Percentiles rank a stretch among this genome's conserved stretches.
These are phyloP conservation scores for Pichia nanzhaoensis DNA, from an alignment of 805 yeast species.

Conservation along the genomic window DNA sequence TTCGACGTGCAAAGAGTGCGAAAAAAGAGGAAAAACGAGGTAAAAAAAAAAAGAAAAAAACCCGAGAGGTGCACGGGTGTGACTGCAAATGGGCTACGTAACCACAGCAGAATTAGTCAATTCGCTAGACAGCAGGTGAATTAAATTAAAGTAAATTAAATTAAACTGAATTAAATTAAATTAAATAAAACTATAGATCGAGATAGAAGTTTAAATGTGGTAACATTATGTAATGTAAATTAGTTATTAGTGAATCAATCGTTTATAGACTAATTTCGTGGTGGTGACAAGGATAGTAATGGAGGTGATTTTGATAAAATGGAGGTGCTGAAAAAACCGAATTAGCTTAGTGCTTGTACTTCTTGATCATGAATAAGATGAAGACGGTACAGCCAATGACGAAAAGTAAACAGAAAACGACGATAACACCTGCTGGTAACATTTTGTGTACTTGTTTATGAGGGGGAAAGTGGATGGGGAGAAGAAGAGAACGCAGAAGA, in stretches of 20 bases:
- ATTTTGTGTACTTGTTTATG: constrained; percentile 27
- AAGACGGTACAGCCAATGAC: constrained; percentile 33
- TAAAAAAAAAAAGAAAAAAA: no score
- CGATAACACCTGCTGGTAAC: constrained; percentile 63
- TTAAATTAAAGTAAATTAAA: background rate
- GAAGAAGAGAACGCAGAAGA: background rate
- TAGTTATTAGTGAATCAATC: no score
- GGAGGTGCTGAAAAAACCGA: no score
- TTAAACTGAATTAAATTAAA: background rate
- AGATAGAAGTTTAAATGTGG: background rate
- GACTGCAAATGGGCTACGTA: constrained; percentile 4
- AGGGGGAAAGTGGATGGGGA: background rate
- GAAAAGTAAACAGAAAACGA: constrained; percentile 50
- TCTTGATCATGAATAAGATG: constrained; percentile 27
- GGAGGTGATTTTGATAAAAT: no score
- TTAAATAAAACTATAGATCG: background rate
- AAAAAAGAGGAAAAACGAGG: background rate
- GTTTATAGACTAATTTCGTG: no score
- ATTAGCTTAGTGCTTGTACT: constrained; percentile 27
- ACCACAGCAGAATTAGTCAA: constrained; percentile 1
- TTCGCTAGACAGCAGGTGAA: background rate
- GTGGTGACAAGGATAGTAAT: no score
- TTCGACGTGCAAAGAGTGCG: background rate
- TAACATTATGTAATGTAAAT: background rate
- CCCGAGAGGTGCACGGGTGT: background rate